Conservation (phyloP, 148 eudicot genomes). For the Agrostemma githago region DNA sequence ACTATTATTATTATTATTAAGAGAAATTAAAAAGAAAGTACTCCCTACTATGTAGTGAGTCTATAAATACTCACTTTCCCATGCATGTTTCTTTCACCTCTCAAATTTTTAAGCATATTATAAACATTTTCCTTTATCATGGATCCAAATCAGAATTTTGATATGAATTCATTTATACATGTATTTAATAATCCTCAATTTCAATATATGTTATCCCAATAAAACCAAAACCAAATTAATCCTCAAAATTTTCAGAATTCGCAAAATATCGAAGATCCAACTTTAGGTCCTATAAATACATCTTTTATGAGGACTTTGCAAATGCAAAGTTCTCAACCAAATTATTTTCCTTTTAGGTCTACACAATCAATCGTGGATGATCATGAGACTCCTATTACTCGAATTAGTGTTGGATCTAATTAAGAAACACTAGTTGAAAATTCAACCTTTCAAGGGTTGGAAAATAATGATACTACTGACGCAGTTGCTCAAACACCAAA, state of each 20-base stretch:
- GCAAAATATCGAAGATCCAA: not conserved
- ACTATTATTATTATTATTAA: too few relatives aligned
- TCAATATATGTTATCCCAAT: not conserved
- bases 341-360: not conserved
- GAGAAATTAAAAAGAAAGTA: too few relatives aligned
- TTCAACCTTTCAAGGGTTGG: not conserved
- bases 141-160: not conserved
- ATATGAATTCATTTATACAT: not conserved
- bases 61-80: too few relatives aligned
- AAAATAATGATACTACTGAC: not conserved
- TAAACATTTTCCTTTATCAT: not conserved
- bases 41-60: too few relatives aligned
- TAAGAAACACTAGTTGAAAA: not conserved
- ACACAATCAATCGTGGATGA: not conserved
- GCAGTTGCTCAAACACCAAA: not conserved
- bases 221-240: not conserved
- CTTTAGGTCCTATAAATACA: too few relatives aligned
- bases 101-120: too few relatives aligned
- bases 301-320: too few relatives aligned
- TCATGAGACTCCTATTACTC: not conserved
- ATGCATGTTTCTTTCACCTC: too few relatives aligned
- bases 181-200: not conserved
- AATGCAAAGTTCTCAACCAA: too few relatives aligned
- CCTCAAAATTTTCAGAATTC: not conserved
- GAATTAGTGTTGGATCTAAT: not conserved